These are phyloP conservation scores for Dioszegia hungarica DNA, from an alignment of 768 basidiomycete species.

Conservation along the genomic window DNA sequence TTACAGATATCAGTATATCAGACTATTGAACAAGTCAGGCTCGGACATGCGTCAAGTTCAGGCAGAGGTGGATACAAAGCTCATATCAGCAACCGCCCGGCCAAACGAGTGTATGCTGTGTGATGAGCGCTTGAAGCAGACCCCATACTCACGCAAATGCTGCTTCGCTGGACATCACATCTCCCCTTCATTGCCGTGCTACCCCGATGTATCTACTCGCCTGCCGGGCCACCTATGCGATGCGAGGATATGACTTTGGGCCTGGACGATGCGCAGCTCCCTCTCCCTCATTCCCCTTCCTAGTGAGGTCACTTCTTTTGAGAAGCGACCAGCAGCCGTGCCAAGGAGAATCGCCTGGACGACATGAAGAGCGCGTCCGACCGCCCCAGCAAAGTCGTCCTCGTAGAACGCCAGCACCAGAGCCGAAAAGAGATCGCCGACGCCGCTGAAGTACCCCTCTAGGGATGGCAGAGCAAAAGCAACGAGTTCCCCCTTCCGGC, in stretches of 20 bases:
- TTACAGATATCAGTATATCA: too few relatives aligned
- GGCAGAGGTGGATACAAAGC: too few relatives aligned
- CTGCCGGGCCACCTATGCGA: constrained; percentile 37
- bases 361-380: constrained; percentile 35
- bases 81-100: too few relatives aligned
- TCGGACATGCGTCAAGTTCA: too few relatives aligned
- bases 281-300: constrained; percentile 72
- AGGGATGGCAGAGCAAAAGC: constrained; percentile 70
- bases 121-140: too few relatives aligned
- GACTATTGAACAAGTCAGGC: too few relatives aligned
- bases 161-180: too few relatives aligned
- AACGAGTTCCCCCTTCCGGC: constrained; percentile 49
- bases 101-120: too few relatives aligned
- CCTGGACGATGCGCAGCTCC: constrained; percentile 78
- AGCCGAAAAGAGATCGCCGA: constrained; percentile 94
- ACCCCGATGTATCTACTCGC: constrained; percentile 19
- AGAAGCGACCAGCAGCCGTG: too few relatives aligned
- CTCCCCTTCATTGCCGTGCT: too few relatives aligned
- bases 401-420: constrained; percentile 75
- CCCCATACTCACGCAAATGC: too few relatives aligned
- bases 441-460: constrained; percentile 90
- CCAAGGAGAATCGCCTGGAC: constrained; percentile 45
- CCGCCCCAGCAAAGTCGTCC: constrained; percentile 32
- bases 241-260: constrained; percentile 56
- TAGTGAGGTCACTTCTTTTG: constrained; percentile 47